A percentile compares a stretch with the other conserved stretches of the same genome.
Evolutionary conservation across 176 grass and related monocot genomes (phyloP).

Genomic region (Cenchrus americanus): DNA sequence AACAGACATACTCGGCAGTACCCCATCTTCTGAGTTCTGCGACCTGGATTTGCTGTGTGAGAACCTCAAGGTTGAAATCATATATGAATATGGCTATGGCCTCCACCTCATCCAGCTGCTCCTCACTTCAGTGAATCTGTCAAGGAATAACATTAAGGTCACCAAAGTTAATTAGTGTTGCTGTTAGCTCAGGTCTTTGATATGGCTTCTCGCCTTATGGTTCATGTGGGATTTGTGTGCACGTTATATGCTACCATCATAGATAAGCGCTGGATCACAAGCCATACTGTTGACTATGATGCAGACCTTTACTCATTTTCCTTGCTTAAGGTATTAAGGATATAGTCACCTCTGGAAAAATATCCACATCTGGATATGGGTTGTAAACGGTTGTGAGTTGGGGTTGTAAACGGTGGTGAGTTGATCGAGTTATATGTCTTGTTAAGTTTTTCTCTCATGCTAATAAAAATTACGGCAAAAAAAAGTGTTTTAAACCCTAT

Average conservation of each 20-base stretch:
- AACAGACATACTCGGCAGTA: not conserved
- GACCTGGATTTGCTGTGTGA: not conserved
- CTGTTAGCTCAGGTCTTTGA: not conserved
- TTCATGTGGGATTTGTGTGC: not conserved
- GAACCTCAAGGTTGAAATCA: constrained; percentile 29
- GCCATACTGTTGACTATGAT: not conserved
- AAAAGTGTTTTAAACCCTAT: not conserved
- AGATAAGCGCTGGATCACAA: not conserved
- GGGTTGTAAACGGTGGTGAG: no score
- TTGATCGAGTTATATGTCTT: no score
- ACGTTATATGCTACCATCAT: not conserved
- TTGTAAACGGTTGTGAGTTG: no score
- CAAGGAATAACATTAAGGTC: not conserved
- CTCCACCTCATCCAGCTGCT: not conserved
- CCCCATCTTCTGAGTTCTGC: not conserved
- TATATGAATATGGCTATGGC: not conserved
- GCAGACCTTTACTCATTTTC: not conserved
- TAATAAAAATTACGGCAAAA: no score
- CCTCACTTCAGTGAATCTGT: not conserved
- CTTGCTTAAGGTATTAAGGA: not conserved
- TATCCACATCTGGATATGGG: no score
- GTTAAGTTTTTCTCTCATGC: no score
- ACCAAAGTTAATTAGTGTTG: not conserved
- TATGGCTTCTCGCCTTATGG: not conserved
- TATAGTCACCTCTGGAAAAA: not conserved